phyloP scores from a whole-genome alignment of 768 basidiomycete species.

The Hemileccinum rubropunctum region DNA sequence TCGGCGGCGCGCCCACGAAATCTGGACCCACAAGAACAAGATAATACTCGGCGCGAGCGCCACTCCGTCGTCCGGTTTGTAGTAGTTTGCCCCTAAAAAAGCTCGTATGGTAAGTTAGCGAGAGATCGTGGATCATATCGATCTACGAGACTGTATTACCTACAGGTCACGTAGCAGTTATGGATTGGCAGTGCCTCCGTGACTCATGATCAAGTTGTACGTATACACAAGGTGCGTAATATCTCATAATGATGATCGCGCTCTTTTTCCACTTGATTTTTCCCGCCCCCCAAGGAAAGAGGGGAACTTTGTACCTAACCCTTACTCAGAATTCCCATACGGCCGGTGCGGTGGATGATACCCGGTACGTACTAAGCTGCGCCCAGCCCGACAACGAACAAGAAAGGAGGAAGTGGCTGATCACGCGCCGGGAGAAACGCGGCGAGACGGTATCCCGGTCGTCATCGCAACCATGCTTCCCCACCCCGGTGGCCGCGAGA shows the following conservation, averaged over 20 bases:
- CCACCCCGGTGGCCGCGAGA: conserved; percentile 10
- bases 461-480: conserved; percentile 24
- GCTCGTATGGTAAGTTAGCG: not conserved
- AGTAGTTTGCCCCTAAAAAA: conserved; percentile 9
- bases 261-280: conserved; percentile 4
- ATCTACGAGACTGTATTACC: conserved; percentile 8
- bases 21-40: not conserved
- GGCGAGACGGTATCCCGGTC: conserved; percentile 25
- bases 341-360: not conserved
- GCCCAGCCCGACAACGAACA: not conserved
- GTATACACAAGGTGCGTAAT: conserved; percentile 7
- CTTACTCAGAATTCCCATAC: conserved; percentile 6
- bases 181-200: conserved; percentile 1
- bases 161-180: conserved; percentile 3
- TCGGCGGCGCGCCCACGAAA: conserved; percentile 3
- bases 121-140: conserved; percentile 12
- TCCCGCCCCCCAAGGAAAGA: conserved; percentile 2
- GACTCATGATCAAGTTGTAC: conserved; percentile 3
- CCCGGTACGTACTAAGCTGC: conserved; percentile 3
- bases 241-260: conserved; percentile 7
- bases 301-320: conserved; percentile 20
- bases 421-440: conserved; percentile 35
- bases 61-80: not conserved
- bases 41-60: not conserved
- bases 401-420: conserved; percentile 20